Percentiles rank a stretch among this genome's conserved stretches.
Evolutionary conservation across 257 asterid genomes (phyloP).

Genomic region (Gentiana dahurica): DNA sequence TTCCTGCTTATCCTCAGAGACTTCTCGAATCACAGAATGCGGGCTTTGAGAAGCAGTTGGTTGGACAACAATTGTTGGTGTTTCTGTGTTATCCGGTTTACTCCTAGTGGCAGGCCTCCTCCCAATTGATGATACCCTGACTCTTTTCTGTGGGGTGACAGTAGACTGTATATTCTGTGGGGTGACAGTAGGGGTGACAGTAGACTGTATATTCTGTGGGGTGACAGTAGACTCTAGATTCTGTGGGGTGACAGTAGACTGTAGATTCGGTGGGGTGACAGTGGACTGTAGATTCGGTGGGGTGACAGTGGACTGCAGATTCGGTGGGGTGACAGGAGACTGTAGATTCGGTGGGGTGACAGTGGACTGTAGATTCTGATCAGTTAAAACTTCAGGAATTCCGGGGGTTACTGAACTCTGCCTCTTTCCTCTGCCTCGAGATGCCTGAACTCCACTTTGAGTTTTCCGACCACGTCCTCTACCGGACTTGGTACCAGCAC

Average conservation of each 20-base stretch:
- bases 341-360: slow-evolving; percentile 23
- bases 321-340: slow-evolving; percentile 11
- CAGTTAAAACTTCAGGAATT: slow-evolving; percentile 33
- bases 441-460: slow-evolving; percentile 51
- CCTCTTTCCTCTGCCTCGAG: slow-evolving; percentile 64
- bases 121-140: slow-evolving; percentile 54
- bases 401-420: slow-evolving; percentile 33
- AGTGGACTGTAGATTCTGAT: slow-evolving; percentile 31
- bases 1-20: slow-evolving; percentile 6
- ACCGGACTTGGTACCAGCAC: slow-evolving; percentile 40
- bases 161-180: no score
- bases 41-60: slow-evolving; percentile 24
- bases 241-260: no score
- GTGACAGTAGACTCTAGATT: no score
- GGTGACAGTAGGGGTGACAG: no score
- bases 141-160: slow-evolving; percentile 28
- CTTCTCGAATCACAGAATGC: slow-evolving; percentile 13
- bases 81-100: slow-evolving; percentile 29
- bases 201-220: no score
- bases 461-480: slow-evolving; percentile 48
- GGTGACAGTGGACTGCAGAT: slow-evolving; percentile 32
- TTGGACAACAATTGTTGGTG: slow-evolving; percentile 21
- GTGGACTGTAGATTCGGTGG: slow-evolving; percentile 3
- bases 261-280: no score
- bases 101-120: slow-evolving; percentile 37